Evolutionary conservation across 495 filamentous ascomycete genomes (phyloP).

Genomic region (Hypoxylon cercidicola): DNA sequence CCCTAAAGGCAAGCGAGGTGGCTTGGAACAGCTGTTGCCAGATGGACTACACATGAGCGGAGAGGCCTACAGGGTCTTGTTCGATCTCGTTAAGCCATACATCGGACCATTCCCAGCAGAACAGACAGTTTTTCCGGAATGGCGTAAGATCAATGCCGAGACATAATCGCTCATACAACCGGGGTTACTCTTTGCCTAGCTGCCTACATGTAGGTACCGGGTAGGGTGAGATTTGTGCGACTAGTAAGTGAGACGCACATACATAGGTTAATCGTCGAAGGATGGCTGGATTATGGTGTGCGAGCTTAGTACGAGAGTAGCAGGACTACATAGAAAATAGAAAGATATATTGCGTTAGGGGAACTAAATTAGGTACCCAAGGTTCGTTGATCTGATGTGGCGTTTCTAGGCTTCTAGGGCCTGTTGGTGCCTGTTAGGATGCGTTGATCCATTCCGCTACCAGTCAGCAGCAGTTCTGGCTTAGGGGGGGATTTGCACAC

Average conservation of each 20-base stretch:
- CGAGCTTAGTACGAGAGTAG: too few relatives aligned
- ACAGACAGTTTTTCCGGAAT: slow-evolving; percentile 54
- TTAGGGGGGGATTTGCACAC: too few relatives aligned
- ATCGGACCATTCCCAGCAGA: slow-evolving; percentile 50
- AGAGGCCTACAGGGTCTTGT: slow-evolving; percentile 61
- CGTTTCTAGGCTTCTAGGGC: slow-evolving; percentile 5
- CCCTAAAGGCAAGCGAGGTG: slow-evolving; percentile 53
- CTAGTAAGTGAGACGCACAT: not conserved
- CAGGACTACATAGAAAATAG: not conserved
- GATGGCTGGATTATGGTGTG: not conserved
- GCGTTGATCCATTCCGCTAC: slow-evolving; percentile 6
- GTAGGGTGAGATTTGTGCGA: slow-evolving; percentile 3
- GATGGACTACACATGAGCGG: slow-evolving; percentile 66
- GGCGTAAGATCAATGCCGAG: slow-evolving; percentile 46
- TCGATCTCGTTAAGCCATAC: slow-evolving; percentile 53
- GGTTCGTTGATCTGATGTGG: slow-evolving; percentile 22
- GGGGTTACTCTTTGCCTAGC: not conserved
- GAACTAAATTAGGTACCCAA: slow-evolving; percentile 17
- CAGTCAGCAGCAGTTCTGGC: slow-evolving; percentile 28
- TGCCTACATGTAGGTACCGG: not conserved
- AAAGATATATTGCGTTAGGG: slow-evolving; percentile 16
- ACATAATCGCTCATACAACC: slow-evolving; percentile 29
- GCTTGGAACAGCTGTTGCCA: slow-evolving; percentile 58
- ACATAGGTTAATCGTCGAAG: not conserved
- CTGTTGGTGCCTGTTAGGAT: not conserved